Evolutionary conservation across 345 rosid genomes (phyloP), one percentile per base, ranked within the genome.

Genomic region (thale cress (Arabidopsis thaliana)): DNA sequence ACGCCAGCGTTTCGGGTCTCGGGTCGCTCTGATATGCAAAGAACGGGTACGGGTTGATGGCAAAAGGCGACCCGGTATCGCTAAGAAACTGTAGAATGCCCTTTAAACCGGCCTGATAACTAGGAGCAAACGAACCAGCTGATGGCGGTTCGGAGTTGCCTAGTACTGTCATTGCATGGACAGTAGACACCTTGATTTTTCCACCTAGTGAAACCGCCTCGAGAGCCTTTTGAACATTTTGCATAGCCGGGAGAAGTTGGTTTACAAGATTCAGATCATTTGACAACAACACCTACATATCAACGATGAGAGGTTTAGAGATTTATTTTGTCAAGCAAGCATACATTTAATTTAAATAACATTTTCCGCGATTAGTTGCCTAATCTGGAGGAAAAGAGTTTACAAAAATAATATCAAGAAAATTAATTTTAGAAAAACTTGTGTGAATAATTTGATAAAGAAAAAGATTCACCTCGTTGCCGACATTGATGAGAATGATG

Each of bases 141-240:
- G 98, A 93, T 2, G 98, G 98, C 32, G 98, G 96, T 70, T 84
- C 97, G 34, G 98, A 91, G 67, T 83, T 89, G 34, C 81, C 76
- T 82, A 93, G 64, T 53, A 91, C 83, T 38, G 96, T 81, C 98
- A 93, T 93, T 5, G 96, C 80, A 59, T 91, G 96, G 30, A 91
- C 93, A 5, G 96, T 86, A 8, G 98, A 93, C 20, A 93, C 96
- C 83, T 84, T 86, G 32, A 93, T 76, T 78, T 86, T 88, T 24
- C 87, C 89, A 7, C 89, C 90, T 22, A 91, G 82, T 1, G 89
- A 83, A 33, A 86, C 94, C 4, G 81, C 73, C 64, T 75, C 78
- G 11, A 91, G 85, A 32, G 96, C 96, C 7, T 74, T 84, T 63
- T 87, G 87, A 67, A 93, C 48, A 71, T 93, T 89, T 78, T 78